These are phyloP conservation scores for Ogataea saltuana DNA, from an alignment of 805 yeast genomes.

Conservation along the genomic window DNA sequence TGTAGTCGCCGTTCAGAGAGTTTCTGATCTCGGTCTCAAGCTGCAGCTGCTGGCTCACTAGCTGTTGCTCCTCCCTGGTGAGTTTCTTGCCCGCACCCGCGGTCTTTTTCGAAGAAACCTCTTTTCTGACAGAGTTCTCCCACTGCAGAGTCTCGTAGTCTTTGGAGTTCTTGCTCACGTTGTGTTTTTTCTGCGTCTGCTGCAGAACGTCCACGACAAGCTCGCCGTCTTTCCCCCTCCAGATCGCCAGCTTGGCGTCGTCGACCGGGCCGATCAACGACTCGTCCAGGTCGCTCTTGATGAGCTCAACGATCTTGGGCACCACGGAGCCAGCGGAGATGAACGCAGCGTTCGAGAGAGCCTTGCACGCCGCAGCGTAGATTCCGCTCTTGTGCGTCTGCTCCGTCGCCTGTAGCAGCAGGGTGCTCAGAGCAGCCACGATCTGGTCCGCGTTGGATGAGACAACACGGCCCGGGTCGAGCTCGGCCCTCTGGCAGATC, in stretches of 20 bases:
- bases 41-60: conserved; percentile 60
- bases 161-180: conserved; percentile 69
- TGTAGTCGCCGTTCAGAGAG: conserved; percentile 41
- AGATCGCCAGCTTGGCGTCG: conserved; percentile 56
- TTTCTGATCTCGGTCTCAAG: conserved; percentile 61
- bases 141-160: conserved; percentile 85
- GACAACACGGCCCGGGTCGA: conserved; percentile 67
- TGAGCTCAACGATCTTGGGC: conserved; percentile 47
- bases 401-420: conserved; percentile 17
- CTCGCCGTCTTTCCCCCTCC: conserved; percentile 69
- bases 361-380: conserved; percentile 51
- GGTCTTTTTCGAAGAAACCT: conserved; percentile 59
- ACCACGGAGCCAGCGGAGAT: conserved; percentile 58
- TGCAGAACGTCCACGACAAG: conserved; percentile 65
- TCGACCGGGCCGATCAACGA: conserved; percentile 42
- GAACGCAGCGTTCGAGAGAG: conserved; percentile 53
- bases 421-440: conserved; percentile 24
- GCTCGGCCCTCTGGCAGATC: conserved; percentile 54
- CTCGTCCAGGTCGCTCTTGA: conserved; percentile 45
- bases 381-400: conserved; percentile 42
- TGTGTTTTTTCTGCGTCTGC: conserved; percentile 40
- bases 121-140: conserved; percentile 83
- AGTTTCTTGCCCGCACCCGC: conserved; percentile 47
- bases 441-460: conserved; percentile 26
- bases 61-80: conserved; percentile 72